phyloP scores from a whole-genome alignment of 768 basidiomycete genomes.

The Lyophyllum atratum region DNA sequence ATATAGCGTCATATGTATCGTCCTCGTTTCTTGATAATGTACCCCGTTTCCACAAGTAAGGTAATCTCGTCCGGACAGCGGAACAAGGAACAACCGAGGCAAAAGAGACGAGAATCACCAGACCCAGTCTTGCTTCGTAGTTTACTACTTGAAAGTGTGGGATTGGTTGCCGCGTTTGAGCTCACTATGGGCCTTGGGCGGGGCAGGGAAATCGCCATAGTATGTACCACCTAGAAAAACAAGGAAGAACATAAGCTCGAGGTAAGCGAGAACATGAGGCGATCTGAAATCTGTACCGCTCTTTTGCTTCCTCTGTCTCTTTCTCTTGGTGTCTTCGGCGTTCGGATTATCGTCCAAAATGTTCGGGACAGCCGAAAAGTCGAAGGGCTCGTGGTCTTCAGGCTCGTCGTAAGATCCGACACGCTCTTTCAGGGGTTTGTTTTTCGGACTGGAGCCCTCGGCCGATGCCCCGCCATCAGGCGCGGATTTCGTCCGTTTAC shows the following conservation, averaged over 20 bases:
- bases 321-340: constrained; percentile 44
- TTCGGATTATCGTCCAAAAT: constrained; percentile 62
- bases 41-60: background rate
- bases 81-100: background rate
- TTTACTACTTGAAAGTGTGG: constrained; percentile 59
- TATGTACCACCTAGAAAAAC: constrained; percentile 38
- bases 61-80: background rate
- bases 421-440: constrained; percentile 20
- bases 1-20: background rate
- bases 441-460: constrained; percentile 20
- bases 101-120: background rate
- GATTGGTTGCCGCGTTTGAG: constrained; percentile 72
- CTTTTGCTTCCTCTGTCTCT: constrained; percentile 51
- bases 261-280: constrained; percentile 5
- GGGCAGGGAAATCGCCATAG: constrained; percentile 63
- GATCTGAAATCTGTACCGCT: constrained; percentile 25
- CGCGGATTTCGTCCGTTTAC: constrained; percentile 49
- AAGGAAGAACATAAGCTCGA: constrained; percentile 3
- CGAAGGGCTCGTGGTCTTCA: constrained; percentile 52
- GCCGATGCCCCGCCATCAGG: constrained; percentile 14
- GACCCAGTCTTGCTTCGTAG: background rate
- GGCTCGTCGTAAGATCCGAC: constrained; percentile 19
- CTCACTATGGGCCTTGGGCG: constrained; percentile 66
- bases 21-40: background rate
- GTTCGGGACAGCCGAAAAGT: constrained; percentile 71